A percentile compares a stretch with the other conserved stretches of the same genome.
Conservation (phyloP, 768 basidiomycete genomes). For the Leccinum aurantiacum region DNA sequence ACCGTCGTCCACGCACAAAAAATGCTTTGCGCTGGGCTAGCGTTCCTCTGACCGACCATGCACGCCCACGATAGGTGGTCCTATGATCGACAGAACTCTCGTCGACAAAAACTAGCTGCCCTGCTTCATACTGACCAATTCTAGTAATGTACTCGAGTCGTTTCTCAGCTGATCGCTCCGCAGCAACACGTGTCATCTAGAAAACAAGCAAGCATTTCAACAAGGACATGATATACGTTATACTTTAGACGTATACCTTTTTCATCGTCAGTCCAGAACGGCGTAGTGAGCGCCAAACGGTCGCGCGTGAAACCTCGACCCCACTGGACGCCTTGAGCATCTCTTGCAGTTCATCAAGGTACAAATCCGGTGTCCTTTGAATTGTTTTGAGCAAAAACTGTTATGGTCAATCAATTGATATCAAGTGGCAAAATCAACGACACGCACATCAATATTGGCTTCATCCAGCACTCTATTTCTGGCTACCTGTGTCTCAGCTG, state of each 20-base stretch:
- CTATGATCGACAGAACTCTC: not conserved
- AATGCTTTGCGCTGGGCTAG: not conserved
- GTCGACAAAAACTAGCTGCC: not conserved
- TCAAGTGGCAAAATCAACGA: not conserved
- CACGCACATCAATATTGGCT: not conserved
- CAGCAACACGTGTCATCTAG: not conserved
- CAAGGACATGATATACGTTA: no score
- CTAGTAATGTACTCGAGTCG: not conserved
- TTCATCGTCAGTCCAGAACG: no score
- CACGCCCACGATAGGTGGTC: not conserved
- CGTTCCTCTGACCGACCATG: not conserved
- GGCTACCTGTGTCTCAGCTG: not conserved
- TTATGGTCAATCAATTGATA: not conserved
- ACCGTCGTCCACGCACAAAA: not conserved
- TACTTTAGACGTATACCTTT: no score
- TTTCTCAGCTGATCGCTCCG: not conserved
- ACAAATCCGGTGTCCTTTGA: not conserved
- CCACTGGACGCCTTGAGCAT: no score
- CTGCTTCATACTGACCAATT: not conserved
- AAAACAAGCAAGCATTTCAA: not conserved
- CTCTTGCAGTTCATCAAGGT: no score
- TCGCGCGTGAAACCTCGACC: no score
- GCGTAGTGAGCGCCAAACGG: no score
- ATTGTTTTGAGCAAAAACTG: not conserved
- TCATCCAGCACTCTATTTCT: not conserved